Evolutionary conservation across 2,329 filamentous ascomycete species (phyloP).

Genomic region (Fonsecaea multimorphosa): DNA sequence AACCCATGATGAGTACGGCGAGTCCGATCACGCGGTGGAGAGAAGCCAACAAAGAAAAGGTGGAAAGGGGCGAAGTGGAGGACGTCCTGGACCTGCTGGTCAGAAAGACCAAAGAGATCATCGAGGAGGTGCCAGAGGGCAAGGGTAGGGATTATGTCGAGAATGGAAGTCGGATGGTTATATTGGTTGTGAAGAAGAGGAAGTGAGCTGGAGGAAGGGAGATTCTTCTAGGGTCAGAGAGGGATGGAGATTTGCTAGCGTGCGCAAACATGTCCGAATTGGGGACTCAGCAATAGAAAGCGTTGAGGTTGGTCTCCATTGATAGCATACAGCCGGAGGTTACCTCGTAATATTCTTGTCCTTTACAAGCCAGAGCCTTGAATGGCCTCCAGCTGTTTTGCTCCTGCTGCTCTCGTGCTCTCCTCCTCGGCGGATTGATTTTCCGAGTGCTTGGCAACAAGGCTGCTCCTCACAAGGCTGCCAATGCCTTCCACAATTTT

Average conservation of each 20-base stretch:
- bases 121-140: conserved; percentile 40
- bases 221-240: not conserved
- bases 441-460: not conserved
- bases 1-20: conserved; percentile 43
- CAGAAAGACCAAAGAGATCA: conserved; percentile 38
- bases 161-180: conserved; percentile 31
- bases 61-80: conserved; percentile 44
- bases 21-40: conserved; percentile 52
- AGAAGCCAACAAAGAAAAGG: conserved; percentile 47
- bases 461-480: conserved; percentile 8
- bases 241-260: not conserved
- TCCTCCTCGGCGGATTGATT: not conserved
- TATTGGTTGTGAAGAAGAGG: conserved; percentile 38
- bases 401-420: too few species aligned
- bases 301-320: not conserved
- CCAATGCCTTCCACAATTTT: not conserved
- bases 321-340: too few species aligned
- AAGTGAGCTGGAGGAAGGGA: conserved; percentile 23
- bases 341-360: too few species aligned
- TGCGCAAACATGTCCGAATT: not conserved
- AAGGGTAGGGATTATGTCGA: conserved; percentile 40
- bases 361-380: not conserved
- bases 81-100: conserved; percentile 45
- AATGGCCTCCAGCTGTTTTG: not conserved
- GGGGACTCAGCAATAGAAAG: not conserved